Conservation (phyloP, 345 rosid species). For the Rhizophora mangle region DNA sequence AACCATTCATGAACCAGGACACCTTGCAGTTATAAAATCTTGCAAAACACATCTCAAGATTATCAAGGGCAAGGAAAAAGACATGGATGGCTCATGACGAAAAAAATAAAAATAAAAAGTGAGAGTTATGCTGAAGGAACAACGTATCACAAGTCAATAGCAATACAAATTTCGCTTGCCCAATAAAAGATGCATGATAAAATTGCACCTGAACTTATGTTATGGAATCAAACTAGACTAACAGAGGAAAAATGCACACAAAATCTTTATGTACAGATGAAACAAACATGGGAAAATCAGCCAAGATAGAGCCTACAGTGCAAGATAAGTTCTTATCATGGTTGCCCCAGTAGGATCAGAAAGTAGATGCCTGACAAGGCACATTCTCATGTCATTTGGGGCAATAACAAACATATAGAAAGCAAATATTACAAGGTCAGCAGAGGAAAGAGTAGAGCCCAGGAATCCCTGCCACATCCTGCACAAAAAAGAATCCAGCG, state of each 20-base stretch:
- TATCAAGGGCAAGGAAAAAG: too few species aligned
- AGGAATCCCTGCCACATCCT: constrained; percentile 98
- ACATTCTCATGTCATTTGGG: constrained; percentile 68
- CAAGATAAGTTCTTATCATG: constrained; percentile 85
- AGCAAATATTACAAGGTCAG: constrained; percentile 71
- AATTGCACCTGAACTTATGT: too few species aligned
- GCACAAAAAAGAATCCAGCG: constrained; percentile 18
- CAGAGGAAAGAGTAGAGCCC: constrained; percentile 84
- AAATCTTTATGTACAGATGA: constrained; percentile 21
- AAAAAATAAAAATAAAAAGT: too few species aligned
- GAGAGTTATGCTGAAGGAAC: too few species aligned
- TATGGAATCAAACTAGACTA: too few species aligned
- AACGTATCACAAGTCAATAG: too few species aligned
- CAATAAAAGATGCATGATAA: too few species aligned
- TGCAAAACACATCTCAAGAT: too few species aligned
- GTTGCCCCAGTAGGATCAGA: constrained; percentile 90
- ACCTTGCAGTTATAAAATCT: too few species aligned
- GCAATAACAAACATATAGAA: constrained; percentile 81
- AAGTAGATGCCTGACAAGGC: constrained; percentile 71
- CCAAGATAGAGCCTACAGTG: constrained; percentile 15
- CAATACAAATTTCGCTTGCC: too few species aligned
- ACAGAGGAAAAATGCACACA: neutral
- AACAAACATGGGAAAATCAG: constrained; percentile 1
- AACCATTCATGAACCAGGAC: too few species aligned
- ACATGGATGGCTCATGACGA: too few species aligned